A percentile compares a stretch with the other conserved stretches of the same genome.
These are phyloP conservation scores for Phyllosticta capitalensis DNA, from an alignment of 2,329 filamentous ascomycete species.

Conservation along the genomic window DNA sequence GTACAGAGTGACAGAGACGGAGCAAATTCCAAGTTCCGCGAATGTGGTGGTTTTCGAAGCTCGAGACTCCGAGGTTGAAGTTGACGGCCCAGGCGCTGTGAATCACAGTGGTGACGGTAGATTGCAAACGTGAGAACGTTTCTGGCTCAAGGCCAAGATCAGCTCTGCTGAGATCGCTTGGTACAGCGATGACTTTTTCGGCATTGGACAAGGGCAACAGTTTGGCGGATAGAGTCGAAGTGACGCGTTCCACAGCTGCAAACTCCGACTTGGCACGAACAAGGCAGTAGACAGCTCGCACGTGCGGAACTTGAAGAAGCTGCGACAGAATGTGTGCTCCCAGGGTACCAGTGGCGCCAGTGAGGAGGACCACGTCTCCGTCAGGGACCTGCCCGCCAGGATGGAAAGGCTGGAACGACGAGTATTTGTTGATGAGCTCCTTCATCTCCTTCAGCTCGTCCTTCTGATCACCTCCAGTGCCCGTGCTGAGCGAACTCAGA, in stretches of 20 bases:
- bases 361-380: constrained; percentile 15
- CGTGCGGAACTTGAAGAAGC: constrained; percentile 13
- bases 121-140: constrained; percentile 14
- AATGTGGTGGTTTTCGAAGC: constrained; percentile 41
- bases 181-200: constrained; percentile 28
- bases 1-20: constrained; percentile 26
- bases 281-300: constrained; percentile 17
- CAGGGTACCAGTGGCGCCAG: constrained; percentile 20
- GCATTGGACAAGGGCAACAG: constrained; percentile 21
- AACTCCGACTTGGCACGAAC: constrained; percentile 36
- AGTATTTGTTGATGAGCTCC: constrained; percentile 38
- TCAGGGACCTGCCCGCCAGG: neutral
- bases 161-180: constrained; percentile 31
- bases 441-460: constrained; percentile 37
- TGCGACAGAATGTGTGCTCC: constrained; percentile 17
- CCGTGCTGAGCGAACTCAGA: constrained; percentile 35
- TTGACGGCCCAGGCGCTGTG: constrained; percentile 49
- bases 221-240: constrained; percentile 26
- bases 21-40: constrained; percentile 37
- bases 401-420: constrained; percentile 11
- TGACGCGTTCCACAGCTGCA: constrained; percentile 15
- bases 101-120: constrained; percentile 34
- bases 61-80: constrained; percentile 44
- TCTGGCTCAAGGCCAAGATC: constrained; percentile 31
- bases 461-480: constrained; percentile 22